Conservation (phyloP, 208 protist species). For the Entamoeba histolytica region DNA sequence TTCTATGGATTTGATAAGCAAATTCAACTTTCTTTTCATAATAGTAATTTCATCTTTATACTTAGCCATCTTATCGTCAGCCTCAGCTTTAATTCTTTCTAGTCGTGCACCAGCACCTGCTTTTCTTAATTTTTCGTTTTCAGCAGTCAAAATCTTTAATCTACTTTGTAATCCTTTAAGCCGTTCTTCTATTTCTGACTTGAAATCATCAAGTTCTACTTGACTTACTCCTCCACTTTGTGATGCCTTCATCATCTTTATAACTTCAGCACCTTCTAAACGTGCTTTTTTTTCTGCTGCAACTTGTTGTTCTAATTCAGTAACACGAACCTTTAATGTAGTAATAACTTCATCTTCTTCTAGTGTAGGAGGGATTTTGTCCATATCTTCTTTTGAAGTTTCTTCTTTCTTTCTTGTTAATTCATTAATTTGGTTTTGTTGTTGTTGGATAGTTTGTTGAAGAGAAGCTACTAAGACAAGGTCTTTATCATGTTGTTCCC, state of each 20-base stretch:
- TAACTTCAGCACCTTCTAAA: background rate
- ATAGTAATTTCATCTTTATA: background rate
- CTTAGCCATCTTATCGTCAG: background rate
- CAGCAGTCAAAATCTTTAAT: background rate
- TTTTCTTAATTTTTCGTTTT: background rate
- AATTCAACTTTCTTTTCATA: background rate
- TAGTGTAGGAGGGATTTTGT: background rate
- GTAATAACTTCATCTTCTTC: background rate
- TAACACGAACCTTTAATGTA: background rate
- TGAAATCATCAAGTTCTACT: background rate
- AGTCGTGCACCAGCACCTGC: background rate
- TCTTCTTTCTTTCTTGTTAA: background rate
- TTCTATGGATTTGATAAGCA: background rate
- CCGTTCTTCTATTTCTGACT: background rate
- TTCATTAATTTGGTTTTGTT: background rate
- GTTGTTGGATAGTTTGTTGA: background rate
- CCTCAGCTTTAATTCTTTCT: background rate
- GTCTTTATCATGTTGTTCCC: background rate
- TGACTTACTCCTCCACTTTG: background rate
- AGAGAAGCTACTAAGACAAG: background rate
- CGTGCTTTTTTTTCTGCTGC: background rate
- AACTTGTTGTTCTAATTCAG: background rate
- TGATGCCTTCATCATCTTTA: background rate
- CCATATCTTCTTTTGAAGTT: background rate
- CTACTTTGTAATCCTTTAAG: background rate